Conservation (phyloP, 176 grass and related monocot genomes). For the Triticum urartu region DNA sequence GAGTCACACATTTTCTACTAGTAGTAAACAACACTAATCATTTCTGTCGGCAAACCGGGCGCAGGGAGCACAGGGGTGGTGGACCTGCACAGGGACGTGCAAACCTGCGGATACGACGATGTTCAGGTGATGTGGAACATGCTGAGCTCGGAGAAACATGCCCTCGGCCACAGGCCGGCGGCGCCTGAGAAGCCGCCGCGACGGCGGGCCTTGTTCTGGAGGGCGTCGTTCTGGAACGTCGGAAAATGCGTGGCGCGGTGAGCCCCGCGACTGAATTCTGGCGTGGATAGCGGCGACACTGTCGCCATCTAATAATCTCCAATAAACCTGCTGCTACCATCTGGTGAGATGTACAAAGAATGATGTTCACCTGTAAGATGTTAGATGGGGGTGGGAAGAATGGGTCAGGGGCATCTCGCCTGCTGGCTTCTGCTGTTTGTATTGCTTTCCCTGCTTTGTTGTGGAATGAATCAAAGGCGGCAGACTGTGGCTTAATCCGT, state of each 20-base stretch:
- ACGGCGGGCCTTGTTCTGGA: constrained; percentile 7
- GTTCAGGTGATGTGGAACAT: constrained; percentile 97
- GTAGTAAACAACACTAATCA: background rate
- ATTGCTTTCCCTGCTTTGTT: background rate
- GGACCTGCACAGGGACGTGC: constrained; percentile 67
- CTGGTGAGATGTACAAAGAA: background rate
- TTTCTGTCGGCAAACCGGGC: background rate
- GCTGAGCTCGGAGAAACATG: constrained; percentile 50
- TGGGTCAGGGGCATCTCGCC: background rate
- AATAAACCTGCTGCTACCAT: background rate
- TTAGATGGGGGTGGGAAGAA: background rate
- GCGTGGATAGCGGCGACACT: background rate
- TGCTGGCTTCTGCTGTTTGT: background rate
- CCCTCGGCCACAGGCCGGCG: background rate
- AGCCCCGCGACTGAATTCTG: background rate
- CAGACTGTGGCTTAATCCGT: background rate
- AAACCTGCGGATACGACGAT: constrained; percentile 81
- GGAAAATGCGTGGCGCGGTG: background rate
- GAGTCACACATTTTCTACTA: background rate
- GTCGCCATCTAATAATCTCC: background rate
- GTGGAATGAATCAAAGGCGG: background rate
- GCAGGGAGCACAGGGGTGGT: constrained; percentile 63
- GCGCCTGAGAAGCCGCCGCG: constrained; percentile 34
- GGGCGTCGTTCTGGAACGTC: constrained; percentile 34
- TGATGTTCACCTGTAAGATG: background rate